Percentiles rank a stretch among this genome's conserved stretches.
phyloP scores from a whole-genome alignment of 371 early-diverging fungal species.

The Parasitella parasitica region DNA sequence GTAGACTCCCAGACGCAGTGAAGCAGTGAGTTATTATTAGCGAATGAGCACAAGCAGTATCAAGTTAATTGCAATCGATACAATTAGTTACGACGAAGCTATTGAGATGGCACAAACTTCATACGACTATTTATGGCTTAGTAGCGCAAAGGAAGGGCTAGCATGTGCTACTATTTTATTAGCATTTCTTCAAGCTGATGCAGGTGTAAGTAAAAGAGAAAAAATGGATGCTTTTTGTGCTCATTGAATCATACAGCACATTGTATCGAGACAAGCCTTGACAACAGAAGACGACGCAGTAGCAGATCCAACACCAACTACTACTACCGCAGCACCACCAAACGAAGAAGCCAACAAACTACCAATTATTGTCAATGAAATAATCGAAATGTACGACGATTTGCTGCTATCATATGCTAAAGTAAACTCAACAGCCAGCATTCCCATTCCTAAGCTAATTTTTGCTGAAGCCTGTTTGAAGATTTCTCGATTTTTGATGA shows the following conservation, averaged over 20 bases:
- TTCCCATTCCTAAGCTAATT: slow-evolving; percentile 31
- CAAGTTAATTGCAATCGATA: neutral
- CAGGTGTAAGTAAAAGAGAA: slow-evolving; percentile 33
- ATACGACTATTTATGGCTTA: slow-evolving; percentile 79
- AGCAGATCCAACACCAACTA: neutral
- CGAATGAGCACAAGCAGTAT: neutral
- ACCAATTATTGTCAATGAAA: slow-evolving; percentile 30
- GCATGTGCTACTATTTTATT: slow-evolving; percentile 64
- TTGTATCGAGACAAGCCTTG: slow-evolving; percentile 13
- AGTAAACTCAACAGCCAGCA: slow-evolving; percentile 33
- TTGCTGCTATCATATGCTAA: slow-evolving; percentile 50
- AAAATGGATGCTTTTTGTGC: too few relatives aligned
- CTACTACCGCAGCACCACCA: neutral
- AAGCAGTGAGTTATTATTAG: slow-evolving; percentile 42
- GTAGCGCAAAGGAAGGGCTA: slow-evolving; percentile 74
- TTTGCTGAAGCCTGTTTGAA: slow-evolving; percentile 54
- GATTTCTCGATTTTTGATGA: slow-evolving; percentile 40
- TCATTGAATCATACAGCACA: slow-evolving; percentile 8
- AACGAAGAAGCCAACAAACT: slow-evolving; percentile 6
- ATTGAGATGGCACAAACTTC: slow-evolving; percentile 69
- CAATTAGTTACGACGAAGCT: slow-evolving; percentile 62
- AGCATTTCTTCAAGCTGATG: slow-evolving; percentile 62
- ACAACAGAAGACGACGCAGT: slow-evolving; percentile 1
- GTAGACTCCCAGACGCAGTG: slow-evolving; percentile 75
- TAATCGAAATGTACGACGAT: slow-evolving; percentile 53